A percentile compares a stretch with the other conserved stretches of the same genome.
phyloP scores from a whole-genome alignment of 768 basidiomycete genomes.

The Exsudoporus frostii region DNA sequence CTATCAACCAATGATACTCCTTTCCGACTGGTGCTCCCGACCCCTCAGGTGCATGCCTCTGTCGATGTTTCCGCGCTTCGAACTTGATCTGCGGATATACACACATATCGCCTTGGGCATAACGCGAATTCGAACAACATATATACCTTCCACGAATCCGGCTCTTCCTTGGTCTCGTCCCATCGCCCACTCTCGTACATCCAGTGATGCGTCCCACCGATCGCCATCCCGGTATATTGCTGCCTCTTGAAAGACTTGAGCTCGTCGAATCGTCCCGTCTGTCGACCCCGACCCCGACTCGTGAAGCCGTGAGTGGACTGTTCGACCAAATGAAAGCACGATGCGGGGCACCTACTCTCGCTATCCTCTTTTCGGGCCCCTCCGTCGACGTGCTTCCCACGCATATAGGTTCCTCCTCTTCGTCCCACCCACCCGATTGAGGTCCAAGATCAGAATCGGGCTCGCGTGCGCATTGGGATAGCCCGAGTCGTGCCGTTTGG shows the following conservation, averaged over 20 bases:
- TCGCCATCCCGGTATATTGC: not conserved
- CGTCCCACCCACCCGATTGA: not conserved
- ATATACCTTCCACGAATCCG: constrained; percentile 11
- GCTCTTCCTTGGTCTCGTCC: constrained; percentile 11
- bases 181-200: constrained; percentile 5
- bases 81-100: not conserved
- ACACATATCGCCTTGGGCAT: not conserved
- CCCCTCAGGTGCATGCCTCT: not conserved
- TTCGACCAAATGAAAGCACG: not conserved
- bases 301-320: not conserved
- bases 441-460: not conserved
- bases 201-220: constrained; percentile 1
- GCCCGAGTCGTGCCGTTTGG: no score
- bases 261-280: not conserved
- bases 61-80: constrained; percentile 1
- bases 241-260: not conserved
- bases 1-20: constrained; percentile 6
- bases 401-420: not conserved
- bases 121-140: not conserved
- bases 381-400: not conserved
- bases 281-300: not conserved
- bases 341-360: not conserved
- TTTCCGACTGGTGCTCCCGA: not conserved
- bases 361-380: not conserved
- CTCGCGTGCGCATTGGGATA: not conserved